Evolutionary conservation across 305 asterid species (phyloP).

Genomic region (Fraxinus angustifolia): DNA sequence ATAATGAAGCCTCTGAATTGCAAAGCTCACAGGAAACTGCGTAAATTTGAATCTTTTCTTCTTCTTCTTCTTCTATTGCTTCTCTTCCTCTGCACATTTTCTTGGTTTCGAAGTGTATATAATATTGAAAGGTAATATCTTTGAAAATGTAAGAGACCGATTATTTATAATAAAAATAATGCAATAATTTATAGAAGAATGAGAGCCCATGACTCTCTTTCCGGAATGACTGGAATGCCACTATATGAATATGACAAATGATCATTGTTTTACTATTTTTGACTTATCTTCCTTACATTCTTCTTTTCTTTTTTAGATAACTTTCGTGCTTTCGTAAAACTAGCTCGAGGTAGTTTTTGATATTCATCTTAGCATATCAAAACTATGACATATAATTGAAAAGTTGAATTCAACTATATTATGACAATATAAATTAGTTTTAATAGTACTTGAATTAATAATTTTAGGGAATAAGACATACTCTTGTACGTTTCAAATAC

Average conservation of each 20-base stretch:
- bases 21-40: neutral
- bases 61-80: neutral
- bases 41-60: neutral
- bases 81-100: constrained; percentile 5
- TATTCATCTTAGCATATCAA: neutral
- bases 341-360: neutral
- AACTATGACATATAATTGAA: no score
- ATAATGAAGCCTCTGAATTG: constrained; percentile 11
- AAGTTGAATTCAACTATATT: neutral
- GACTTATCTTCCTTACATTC: neutral
- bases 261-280: neutral
- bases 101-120: neutral
- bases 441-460: neutral
- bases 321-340: neutral
- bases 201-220: neutral
- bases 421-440: no score
- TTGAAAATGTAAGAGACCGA: neutral
- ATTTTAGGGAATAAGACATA: neutral
- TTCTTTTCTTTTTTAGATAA: neutral
- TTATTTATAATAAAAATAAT: neutral
- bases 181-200: neutral
- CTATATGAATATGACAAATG: neutral
- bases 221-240: neutral
- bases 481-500: neutral
- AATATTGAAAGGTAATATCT: neutral